These are phyloP conservation scores for Umbelopsis vinacea DNA, from an alignment of 192 early-diverging fungal genomes.

Conservation along the genomic window DNA sequence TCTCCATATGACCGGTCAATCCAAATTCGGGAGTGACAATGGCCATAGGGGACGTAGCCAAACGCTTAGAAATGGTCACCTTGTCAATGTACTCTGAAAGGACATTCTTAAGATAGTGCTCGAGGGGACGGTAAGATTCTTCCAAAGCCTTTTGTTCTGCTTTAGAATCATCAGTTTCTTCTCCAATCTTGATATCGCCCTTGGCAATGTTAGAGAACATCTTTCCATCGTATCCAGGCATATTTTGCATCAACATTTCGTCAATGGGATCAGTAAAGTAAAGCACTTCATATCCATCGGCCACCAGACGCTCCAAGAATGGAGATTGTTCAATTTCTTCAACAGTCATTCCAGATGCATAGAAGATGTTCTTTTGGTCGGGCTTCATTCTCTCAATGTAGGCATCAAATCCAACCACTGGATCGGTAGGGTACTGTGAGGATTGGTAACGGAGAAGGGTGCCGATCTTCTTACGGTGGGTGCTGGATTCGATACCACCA, in stretches of 20 bases:
- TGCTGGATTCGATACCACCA: conserved; percentile 86
- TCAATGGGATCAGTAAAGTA: conserved; percentile 79
- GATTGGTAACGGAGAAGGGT: conserved; percentile 83
- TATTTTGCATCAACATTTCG: conserved; percentile 75
- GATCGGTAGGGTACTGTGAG: conserved; percentile 50
- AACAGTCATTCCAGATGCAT: conserved; percentile 73
- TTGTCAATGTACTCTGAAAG: conserved; percentile 58
- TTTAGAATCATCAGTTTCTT: conserved; percentile 52
- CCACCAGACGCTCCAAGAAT: conserved; percentile 89
- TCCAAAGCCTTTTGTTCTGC: conserved; percentile 56
- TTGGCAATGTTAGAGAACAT: conserved; percentile 75
- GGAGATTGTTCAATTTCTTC: conserved; percentile 80
- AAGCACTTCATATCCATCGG: conserved; percentile 89
- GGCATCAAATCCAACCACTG: conserved; percentile 65
- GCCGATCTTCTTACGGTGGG: conserved; percentile 73
- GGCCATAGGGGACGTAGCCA: conserved; percentile 80
- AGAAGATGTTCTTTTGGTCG: conserved; percentile 91
- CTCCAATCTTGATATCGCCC: conserved; percentile 68
- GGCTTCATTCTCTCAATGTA: conserved; percentile 91
- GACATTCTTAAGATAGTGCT: conserved; percentile 57
- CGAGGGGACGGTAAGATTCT: conserved; percentile 55
- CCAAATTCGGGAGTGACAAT: conserved; percentile 66
- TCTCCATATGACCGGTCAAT: conserved; percentile 69
- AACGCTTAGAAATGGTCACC: conserved; percentile 70
- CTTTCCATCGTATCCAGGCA: conserved; percentile 78